Percentiles rank a stretch among this genome's conserved stretches.
These are phyloP conservation scores for Xerocomus amazonicus DNA, from an alignment of 1,284 basidiomycete genomes.

Conservation along the genomic window DNA sequence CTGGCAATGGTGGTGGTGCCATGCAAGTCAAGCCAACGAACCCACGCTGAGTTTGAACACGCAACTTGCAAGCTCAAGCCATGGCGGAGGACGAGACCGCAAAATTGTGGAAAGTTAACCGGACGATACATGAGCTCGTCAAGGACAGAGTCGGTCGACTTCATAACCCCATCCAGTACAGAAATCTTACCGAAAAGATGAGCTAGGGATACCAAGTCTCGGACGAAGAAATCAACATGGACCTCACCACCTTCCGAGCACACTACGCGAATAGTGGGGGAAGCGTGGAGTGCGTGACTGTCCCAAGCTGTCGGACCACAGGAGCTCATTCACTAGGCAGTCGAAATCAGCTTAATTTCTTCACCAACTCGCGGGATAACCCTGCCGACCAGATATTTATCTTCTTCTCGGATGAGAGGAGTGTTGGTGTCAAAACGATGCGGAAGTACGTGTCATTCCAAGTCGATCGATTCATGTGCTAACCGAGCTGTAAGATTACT, in stretches of 20 bases:
- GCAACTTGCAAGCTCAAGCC: slow-evolving; percentile 22
- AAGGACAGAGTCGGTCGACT: slow-evolving; percentile 73
- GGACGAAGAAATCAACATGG: slow-evolving; percentile 88
- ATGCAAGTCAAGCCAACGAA: slow-evolving; percentile 7
- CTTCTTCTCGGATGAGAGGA: slow-evolving; percentile 90
- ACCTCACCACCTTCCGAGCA: slow-evolving; percentile 69
- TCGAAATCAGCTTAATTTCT: slow-evolving; percentile 85
- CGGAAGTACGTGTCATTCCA: slow-evolving; percentile 68
- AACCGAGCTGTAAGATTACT: slow-evolving; percentile 61
- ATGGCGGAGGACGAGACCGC: slow-evolving; percentile 77
- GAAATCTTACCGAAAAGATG: slow-evolving; percentile 16
- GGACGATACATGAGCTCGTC: slow-evolving; percentile 96
- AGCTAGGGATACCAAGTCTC: slow-evolving; percentile 82
- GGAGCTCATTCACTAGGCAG: slow-evolving; percentile 41
- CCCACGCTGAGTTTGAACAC: slow-evolving; percentile 33
- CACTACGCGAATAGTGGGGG: slow-evolving; percentile 63
- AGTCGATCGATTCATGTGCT: slow-evolving; percentile 5
- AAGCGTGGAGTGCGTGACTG: slow-evolving; percentile 54
- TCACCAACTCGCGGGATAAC: slow-evolving; percentile 69
- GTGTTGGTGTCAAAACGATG: slow-evolving; percentile 94
- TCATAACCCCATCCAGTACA: slow-evolving; percentile 4
- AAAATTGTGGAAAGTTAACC: slow-evolving; percentile 92
- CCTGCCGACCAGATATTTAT: slow-evolving; percentile 85
- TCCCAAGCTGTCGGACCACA: not conserved
- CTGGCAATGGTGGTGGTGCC: slow-evolving; percentile 17